phyloP scores from a whole-genome alignment of 2,329 filamentous ascomycete genomes.

The Pochonia chlamydosporia region DNA sequence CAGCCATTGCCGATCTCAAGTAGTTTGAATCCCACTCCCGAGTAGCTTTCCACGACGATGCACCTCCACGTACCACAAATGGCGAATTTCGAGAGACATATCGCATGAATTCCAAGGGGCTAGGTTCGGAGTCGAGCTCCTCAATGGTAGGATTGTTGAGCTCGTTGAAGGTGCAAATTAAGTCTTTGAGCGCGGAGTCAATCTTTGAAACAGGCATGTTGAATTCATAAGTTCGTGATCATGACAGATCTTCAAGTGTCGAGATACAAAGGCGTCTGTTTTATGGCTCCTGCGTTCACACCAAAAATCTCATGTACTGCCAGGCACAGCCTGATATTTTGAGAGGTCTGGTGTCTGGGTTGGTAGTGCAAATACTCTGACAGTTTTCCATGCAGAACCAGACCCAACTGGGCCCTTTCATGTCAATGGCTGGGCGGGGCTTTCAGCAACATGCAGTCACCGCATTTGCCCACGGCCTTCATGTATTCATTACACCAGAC shows the following conservation, averaged over 20 bases:
- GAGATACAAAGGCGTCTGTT: not conserved
- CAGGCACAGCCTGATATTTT: too few species aligned
- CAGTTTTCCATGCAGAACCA: too few species aligned
- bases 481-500: too few species aligned
- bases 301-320: too few species aligned
- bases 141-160: slow-evolving; percentile 59
- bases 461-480: too few species aligned
- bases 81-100: slow-evolving; percentile 69
- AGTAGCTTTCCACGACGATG: slow-evolving; percentile 56
- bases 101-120: slow-evolving; percentile 73
- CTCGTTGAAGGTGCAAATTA: slow-evolving; percentile 67
- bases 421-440: too few species aligned
- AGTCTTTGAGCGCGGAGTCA: slow-evolving; percentile 27
- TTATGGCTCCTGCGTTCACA: too few species aligned
- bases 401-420: too few species aligned
- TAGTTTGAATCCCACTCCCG: slow-evolving; percentile 57
- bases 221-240: not conserved
- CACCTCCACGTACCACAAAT: slow-evolving; percentile 63
- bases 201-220: not conserved
- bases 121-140: slow-evolving; percentile 59
- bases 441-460: too few species aligned
- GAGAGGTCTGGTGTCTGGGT: too few species aligned
- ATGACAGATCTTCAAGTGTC: not conserved
- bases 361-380: too few species aligned
- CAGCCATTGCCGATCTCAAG: slow-evolving; percentile 48